Evolutionary conservation across 208 protist species (phyloP).

Genomic region (Acanthamoeba castellanii): DNA sequence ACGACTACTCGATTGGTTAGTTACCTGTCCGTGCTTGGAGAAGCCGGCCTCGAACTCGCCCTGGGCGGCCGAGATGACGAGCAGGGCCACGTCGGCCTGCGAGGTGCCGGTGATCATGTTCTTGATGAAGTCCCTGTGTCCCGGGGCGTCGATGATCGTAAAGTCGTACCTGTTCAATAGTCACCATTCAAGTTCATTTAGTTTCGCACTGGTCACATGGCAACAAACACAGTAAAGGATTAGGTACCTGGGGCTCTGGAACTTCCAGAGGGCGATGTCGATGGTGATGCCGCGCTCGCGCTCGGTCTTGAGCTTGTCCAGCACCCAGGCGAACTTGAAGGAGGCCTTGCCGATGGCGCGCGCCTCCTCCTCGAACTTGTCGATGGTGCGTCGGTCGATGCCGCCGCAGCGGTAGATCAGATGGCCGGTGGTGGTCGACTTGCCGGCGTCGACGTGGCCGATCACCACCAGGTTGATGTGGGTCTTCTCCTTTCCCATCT

Average conservation of each 20-base stretch:
- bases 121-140: constrained; percentile 99
- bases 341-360: constrained; percentile 92
- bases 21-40: constrained; percentile 87
- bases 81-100: constrained; percentile 93
- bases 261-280: constrained; percentile 98
- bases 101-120: constrained; percentile 99
- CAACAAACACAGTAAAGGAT: neutral
- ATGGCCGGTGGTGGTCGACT: constrained; percentile 96
- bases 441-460: constrained; percentile 95
- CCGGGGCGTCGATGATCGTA: constrained; percentile 99
- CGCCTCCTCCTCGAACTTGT: constrained; percentile 92
- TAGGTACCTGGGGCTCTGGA: constrained; percentile 97
- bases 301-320: constrained; percentile 99
- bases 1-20: too few relatives aligned
- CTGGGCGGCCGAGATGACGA: constrained; percentile 90
- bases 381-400: constrained; percentile 86
- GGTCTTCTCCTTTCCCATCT: constrained; percentile 45
- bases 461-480: constrained; percentile 69
- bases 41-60: constrained; percentile 92
- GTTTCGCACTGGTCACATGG: neutral
- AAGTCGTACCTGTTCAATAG: constrained; percentile 89
- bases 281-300: constrained; percentile 99
- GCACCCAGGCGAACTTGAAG: constrained; percentile 97
- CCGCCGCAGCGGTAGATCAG: constrained; percentile 94
- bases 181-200: neutral